These are phyloP conservation scores for Closterium sp. DNA, from an alignment of 139 green algal species.

Conservation along the genomic window DNA sequence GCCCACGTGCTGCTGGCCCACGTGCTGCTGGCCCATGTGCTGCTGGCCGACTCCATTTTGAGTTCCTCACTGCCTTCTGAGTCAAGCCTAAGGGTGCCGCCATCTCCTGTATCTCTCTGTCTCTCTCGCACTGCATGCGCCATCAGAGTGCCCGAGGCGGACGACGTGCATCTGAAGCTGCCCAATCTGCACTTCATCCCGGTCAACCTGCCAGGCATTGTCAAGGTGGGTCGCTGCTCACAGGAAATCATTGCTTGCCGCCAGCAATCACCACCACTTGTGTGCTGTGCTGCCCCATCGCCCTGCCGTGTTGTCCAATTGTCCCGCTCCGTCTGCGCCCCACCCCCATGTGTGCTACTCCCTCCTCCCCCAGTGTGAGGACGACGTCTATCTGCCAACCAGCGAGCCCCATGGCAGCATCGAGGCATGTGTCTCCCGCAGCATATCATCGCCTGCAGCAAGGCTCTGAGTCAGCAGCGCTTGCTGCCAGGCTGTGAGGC, in stretches of 20 bases:
- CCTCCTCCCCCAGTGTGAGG: slow-evolving; percentile 68
- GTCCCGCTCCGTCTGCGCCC: no score
- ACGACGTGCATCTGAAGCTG: slow-evolving; percentile 86
- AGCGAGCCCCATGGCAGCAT: slow-evolving; percentile 90
- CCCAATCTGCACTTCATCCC: slow-evolving; percentile 98
- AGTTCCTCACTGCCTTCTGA: neutral
- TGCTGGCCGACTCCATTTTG: no score
- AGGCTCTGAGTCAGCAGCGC: neutral
- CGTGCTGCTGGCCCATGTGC: neutral
- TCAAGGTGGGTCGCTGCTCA: slow-evolving; percentile 32
- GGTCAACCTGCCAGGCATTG: slow-evolving; percentile 53
- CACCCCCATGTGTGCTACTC: neutral
- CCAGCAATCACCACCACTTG: no score
- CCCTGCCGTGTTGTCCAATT: no score
- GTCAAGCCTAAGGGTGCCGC: neutral
- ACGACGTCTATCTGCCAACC: slow-evolving; percentile 94
- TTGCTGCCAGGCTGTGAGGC: no score
- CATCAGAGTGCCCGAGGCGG: slow-evolving; percentile 50
- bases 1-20: neutral
- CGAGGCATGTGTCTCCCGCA: slow-evolving; percentile 59
- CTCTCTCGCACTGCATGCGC: neutral
- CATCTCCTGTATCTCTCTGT: neutral
- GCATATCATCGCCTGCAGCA: neutral
- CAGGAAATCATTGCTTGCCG: no score
- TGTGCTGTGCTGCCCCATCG: no score